A percentile compares a stretch with the other conserved stretches of the same genome.
Conservation (phyloP, 495 filamentous ascomycete species). For the Aspergillus bertholletiae region DNA sequence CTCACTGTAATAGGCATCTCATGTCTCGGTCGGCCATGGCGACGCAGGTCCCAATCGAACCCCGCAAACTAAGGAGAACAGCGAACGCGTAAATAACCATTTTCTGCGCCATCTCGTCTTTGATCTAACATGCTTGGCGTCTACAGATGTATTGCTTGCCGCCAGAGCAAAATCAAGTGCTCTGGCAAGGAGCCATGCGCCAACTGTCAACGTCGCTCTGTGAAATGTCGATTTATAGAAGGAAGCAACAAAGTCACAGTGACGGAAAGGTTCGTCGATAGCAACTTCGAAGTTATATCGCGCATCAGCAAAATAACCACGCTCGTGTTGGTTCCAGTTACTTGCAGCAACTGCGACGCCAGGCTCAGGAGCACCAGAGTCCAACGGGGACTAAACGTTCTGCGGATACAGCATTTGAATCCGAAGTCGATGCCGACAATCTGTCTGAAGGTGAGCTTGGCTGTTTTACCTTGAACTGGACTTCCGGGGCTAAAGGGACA, state of each 20-base stretch:
- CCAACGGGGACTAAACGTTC: slow-evolving; percentile 1
- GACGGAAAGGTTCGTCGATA: slow-evolving; percentile 18
- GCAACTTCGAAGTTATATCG: not conserved
- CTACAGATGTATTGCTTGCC: slow-evolving; percentile 31
- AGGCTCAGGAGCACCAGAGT: not conserved
- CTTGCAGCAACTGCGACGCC: slow-evolving; percentile 1
- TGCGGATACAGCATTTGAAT: not conserved
- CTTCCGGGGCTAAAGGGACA: not conserved
- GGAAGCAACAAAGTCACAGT: slow-evolving; percentile 20
- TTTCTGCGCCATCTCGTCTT: not conserved
- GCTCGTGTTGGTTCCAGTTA: not conserved
- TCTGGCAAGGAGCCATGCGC: slow-evolving; percentile 29
- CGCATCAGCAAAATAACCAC: not conserved
- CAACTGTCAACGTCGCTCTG: slow-evolving; percentile 23
- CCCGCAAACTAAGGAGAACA: slow-evolving; percentile 11
- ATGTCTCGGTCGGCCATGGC: not conserved
- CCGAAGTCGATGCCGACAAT: not conserved
- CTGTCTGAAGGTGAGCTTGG: not conserved
- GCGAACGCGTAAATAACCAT: slow-evolving; percentile 13
- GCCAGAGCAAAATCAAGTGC: slow-evolving; percentile 39
- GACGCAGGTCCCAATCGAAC: not conserved
- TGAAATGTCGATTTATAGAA: slow-evolving; percentile 23
- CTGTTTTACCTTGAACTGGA: too few species aligned
- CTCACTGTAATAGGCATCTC: not conserved
- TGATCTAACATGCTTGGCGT: not conserved